phyloP scores from a whole-genome alignment of 306 rosid genomes.

The Rubus idaeus region DNA sequence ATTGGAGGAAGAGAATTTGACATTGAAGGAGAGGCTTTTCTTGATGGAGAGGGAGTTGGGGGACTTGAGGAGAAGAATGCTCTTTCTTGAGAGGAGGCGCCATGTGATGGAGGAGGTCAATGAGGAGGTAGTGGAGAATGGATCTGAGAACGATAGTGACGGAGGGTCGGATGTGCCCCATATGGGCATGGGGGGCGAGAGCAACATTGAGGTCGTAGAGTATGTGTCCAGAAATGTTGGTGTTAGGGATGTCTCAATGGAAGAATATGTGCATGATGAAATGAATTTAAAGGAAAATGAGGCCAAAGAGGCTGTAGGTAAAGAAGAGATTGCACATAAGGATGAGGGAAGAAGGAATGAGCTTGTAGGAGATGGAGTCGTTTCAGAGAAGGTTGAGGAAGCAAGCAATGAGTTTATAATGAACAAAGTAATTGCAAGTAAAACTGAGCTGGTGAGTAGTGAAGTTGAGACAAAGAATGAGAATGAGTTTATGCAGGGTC shows the following conservation, averaged over 20 bases:
- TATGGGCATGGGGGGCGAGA: conserved; percentile 46
- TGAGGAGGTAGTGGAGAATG: conserved; percentile 47
- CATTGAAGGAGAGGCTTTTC: conserved; percentile 84
- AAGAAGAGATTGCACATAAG: background rate
- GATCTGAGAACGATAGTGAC: conserved; percentile 59
- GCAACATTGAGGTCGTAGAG: conserved; percentile 45
- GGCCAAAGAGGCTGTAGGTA: background rate
- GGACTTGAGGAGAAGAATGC: conserved; percentile 73
- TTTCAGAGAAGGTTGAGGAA: conserved; percentile 26
- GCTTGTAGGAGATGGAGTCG: conserved; percentile 21
- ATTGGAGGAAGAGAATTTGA: conserved; percentile 89
- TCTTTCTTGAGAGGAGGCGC: conserved; percentile 49
- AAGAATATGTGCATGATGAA: conserved; percentile 36
- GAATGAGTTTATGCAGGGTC: background rate
- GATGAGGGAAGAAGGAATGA: conserved; percentile 11
- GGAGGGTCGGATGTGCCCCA: conserved; percentile 64
- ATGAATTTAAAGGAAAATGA: conserved; percentile 14
- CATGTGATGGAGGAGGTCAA: conserved; percentile 27
- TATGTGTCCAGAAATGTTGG: conserved; percentile 31
- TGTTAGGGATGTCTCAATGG: conserved; percentile 42
- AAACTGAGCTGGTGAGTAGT: conserved; percentile 1
- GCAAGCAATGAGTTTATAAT: conserved; percentile 21
- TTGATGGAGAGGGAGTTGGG: conserved; percentile 81
- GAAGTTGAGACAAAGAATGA: background rate
- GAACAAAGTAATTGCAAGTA: conserved; percentile 19